phyloP scores from a whole-genome alignment of 23 red algal genomes.

The Gracilaria gracilis region DNA sequence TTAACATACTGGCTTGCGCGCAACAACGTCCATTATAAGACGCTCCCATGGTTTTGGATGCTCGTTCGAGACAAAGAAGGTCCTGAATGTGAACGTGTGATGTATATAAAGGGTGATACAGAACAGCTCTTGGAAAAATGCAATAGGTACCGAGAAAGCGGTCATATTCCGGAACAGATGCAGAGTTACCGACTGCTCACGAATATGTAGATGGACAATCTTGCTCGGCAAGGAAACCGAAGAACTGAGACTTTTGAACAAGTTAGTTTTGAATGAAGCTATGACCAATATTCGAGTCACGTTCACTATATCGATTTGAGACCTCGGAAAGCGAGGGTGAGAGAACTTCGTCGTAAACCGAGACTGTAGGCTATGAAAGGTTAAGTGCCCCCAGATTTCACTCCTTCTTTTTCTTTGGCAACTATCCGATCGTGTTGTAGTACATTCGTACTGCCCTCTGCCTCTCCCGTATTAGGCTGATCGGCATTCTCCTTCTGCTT shows the following conservation, averaged over 20 bases:
- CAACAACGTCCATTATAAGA: background rate
- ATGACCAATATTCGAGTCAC: background rate
- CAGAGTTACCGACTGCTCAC: background rate
- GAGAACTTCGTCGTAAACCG: background rate
- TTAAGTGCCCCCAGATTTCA: slow-evolving; percentile 6
- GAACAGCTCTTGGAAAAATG: slow-evolving; percentile 31
- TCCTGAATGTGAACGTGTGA: slow-evolving; percentile 42
- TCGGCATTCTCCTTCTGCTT: background rate
- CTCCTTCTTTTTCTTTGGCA: background rate
- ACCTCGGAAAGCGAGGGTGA: background rate
- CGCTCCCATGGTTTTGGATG: slow-evolving; percentile 49
- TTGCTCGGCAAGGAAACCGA: background rate
- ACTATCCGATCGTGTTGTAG: background rate
- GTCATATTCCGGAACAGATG: slow-evolving; percentile 16
- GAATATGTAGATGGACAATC: background rate
- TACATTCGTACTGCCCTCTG: background rate
- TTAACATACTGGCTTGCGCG: slow-evolving; percentile 35
- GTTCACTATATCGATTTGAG: background rate
- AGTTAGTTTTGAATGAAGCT: slow-evolving; percentile 12
- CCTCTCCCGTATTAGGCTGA: background rate
- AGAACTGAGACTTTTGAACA: background rate
- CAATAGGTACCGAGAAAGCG: slow-evolving; percentile 10
- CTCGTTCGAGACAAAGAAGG: slow-evolving; percentile 35
- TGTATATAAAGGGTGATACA: slow-evolving; percentile 14
- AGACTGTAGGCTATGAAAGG: background rate